Evolutionary conservation across 2,329 filamentous ascomycete species (phyloP), one percentile per base, ranked within the genome.

Genomic region (Cryphonectria naterciae): DNA sequence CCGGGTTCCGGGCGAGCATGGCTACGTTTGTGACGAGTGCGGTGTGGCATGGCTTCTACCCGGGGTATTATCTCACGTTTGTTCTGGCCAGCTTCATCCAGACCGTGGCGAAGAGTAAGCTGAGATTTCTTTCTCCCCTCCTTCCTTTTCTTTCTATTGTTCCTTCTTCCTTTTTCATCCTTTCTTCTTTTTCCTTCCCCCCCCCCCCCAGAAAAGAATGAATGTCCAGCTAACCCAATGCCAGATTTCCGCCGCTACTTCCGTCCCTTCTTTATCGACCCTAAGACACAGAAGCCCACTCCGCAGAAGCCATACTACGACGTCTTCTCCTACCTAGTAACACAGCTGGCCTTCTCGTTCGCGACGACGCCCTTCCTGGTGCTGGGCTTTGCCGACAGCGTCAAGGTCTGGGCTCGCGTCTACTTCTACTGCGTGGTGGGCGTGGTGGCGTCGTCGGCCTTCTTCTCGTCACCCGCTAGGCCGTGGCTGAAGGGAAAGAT

Each of bases 31-130:
- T 90, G 8, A 98, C 96, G 28, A 97, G 94, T 77, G 95, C 96
- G 3, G 91, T 98, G 75, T 99, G 96, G 96, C 96, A 99, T 78
- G 96, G 96, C 41, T 99, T 99, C 82, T 97, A 97, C 75, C 95
- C 96, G 0, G 96, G 96, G 7, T 99, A 99, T 81, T 98, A 98
- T 80, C 83, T 99, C 72, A 88, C 92, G 6, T 99, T 99, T 77
- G 83, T 98, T 56, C 86, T 98, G 10, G 96, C 93, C 1, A 94
- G 94, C 73, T 93, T 99, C 75, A 88, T 98, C 41, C 96, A 99
- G 79, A 98, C 94, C 2, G 91, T 91, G 25, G 95, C 96, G 69
- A 99, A 99, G 85, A 94, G 95, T 98, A 85, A 80, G 92, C 86
- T 28, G 10, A 52, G 19, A 2, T 28, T 10, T 15, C 5, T 25